Conservation (phyloP, 2,329 filamentous ascomycete genomes). For the Penicillium fuscoglaucum region DNA sequence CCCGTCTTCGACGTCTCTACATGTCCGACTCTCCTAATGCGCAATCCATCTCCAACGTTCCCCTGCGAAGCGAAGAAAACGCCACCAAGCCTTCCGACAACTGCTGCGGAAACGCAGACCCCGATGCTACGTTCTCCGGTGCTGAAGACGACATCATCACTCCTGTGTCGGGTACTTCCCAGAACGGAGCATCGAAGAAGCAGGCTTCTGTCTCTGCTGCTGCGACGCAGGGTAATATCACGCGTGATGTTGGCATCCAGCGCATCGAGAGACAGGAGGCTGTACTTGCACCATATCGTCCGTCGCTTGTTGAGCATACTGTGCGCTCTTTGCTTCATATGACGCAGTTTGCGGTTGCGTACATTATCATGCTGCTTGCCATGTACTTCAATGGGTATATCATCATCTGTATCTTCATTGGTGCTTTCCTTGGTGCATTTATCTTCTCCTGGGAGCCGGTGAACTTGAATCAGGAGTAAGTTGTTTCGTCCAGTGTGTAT, state of each 20-base stretch:
- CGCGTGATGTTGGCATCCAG: background rate
- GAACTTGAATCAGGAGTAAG: slow-evolving; percentile 4
- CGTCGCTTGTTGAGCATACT: slow-evolving; percentile 65
- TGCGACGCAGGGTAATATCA: background rate
- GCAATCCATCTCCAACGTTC: background rate
- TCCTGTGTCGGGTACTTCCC: background rate
- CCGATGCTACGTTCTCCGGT: background rate
- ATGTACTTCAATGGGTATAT: slow-evolving; percentile 72
- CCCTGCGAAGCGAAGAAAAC: background rate
- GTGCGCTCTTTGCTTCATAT: slow-evolving; percentile 68
- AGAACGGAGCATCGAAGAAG: background rate
- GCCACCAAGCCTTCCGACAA: background rate
- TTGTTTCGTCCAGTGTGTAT: background rate
- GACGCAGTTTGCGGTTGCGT: slow-evolving; percentile 71
- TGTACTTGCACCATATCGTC: slow-evolving; percentile 45
- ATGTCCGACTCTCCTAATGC: background rate
- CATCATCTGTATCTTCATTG: slow-evolving; percentile 78
- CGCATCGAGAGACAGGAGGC: background rate
- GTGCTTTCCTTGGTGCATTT: slow-evolving; percentile 70
- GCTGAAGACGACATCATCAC: background rate
- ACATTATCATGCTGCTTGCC: slow-evolving; percentile 71
- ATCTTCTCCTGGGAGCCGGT: slow-evolving; percentile 68
- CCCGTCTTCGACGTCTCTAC: slow-evolving; percentile 31
- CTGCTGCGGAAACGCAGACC: background rate
- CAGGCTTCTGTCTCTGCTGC: background rate